Evolutionary conservation across 2,329 filamentous ascomycete genomes (phyloP).

Genomic region (Trichoderma endophyticum): DNA sequence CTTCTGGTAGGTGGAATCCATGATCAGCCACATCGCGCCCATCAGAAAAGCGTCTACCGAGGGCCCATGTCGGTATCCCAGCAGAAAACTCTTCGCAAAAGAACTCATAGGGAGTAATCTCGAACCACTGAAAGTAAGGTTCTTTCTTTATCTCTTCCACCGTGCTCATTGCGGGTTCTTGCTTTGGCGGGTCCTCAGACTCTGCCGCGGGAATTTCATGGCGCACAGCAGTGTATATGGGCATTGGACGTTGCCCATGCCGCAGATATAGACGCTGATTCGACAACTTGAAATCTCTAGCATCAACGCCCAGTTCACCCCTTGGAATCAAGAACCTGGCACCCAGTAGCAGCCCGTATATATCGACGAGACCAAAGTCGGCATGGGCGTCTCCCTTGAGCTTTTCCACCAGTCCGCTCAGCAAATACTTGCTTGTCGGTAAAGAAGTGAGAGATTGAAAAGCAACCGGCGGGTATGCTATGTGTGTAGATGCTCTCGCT

Average conservation of each 20-base stretch:
- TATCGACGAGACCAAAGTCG: constrained; percentile 85
- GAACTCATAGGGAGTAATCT: constrained; percentile 90
- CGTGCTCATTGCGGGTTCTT: constrained; percentile 18
- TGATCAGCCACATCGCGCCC: constrained; percentile 58
- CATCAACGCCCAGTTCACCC: constrained; percentile 70
- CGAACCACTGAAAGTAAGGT: constrained; percentile 97
- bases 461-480: constrained; percentile 85
- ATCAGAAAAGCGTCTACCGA: constrained; percentile 76
- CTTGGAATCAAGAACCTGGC: constrained; percentile 79
- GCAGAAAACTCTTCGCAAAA: constrained; percentile 90
- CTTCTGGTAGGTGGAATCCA: constrained; percentile 73
- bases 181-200: constrained; percentile 41
- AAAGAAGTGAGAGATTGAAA: constrained; percentile 78
- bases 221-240: constrained; percentile 92
- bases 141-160: constrained; percentile 59
- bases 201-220: constrained; percentile 79
- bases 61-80: constrained; percentile 91
- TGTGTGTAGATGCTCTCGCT: constrained; percentile 77
- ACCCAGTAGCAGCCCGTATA: constrained; percentile 84
- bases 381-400: constrained; percentile 68
- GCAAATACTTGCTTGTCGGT: constrained; percentile 87
- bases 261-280: constrained; percentile 76
- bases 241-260: constrained; percentile 77
- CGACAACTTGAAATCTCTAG: constrained; percentile 83
- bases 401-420: constrained; percentile 88